Base-by-base conservation (phyloP, 2,329 filamentous ascomycete genomes). In the Lachnellula willkommii region DNA sequence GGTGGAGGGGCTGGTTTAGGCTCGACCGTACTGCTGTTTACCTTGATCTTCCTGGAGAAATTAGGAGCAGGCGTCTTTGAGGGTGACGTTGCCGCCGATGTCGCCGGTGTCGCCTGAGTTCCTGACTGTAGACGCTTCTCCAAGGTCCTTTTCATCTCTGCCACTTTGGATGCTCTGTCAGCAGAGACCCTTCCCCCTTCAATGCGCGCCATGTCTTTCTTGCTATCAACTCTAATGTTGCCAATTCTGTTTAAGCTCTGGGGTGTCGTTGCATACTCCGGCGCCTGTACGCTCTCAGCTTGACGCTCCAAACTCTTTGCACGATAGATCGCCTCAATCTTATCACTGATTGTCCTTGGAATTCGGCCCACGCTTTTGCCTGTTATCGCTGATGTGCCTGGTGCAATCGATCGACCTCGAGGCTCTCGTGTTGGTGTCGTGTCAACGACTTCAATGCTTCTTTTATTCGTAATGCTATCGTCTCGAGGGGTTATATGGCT, bases 101-200 rank as follows among this genome's bases (percentile, higher is more conserved):
- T 39, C 9, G 9, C 28, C 28, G 17, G 15, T 47, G 35, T 28
- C 20, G 11, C 11, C 32, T 24, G 28, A 32, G 28, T 8, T 32
- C 39, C 45, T 47, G 55, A 43, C 14, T 42, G 37, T 8, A 50
- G 47, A n/a, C 46, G 50, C 11, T 43, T 53, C 32, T 67, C 64
- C 49, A 67, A 67, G 8, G 59, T 32, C 42, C 53, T 62, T 32
- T 53, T 65, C 57, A 65, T 65, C 43, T 59, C 63, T n/a, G 59
- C 54, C 14, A 67, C 63, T 46, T 59, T 66, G n/a, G 45, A 36
- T 36, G 45, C 24, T 40, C 20, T 53, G 15, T 24, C 8, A 8
- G 14, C 24, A 26, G 28, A n/a, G 22, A 26, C 7, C 35, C 39
- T 28, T 24, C 20, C 24, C 15, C 35, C 17, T 36, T 37, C 32